Evolutionary conservation across 106 monocot genomes (phyloP), one percentile per base, ranked within the genome.

Genomic region (Dendrobium nobile): DNA sequence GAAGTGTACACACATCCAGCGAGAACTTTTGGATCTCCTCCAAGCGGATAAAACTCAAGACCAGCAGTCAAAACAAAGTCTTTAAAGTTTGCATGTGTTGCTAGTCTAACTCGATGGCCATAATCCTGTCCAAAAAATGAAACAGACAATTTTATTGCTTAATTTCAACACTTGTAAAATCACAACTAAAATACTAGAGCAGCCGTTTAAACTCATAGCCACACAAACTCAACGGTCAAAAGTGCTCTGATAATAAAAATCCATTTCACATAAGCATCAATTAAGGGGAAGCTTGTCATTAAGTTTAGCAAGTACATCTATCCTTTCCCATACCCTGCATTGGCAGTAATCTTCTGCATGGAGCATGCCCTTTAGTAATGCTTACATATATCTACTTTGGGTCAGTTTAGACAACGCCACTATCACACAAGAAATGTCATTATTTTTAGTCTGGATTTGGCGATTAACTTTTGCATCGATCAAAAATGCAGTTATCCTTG

Each of bases 11-110:
- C 89, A 95, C 95, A 93, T 86, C 81, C 92, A 79, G 95, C 92
- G 75, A 95, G 95, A 81, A 84, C 75, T 77, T 91, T 91, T 42
- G 95, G 92, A 68, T 95, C 95, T 76, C 95, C 95, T 54, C 95
- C 95, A 79, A 95, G 80, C 54, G 95, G 92, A 77, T 85, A 95
- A 83, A 95, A 95, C 84, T 95, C 95, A 77, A 95, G 56, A 37
- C 92, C 95, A 77, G 89, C 90, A 84, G 87, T 87, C 85, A 93
- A 84, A 47, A 95, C 95, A 85, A 95, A 95, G 43, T 93, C 95
- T 77, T 93, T 93, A 44, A 95, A 95, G 73, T 95, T 95, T 73
- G 89, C 91, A 88, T 95, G 95, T 80, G 95, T 91, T 79, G 95
- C 95, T 76, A 95, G 77, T 83, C 93, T 86, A 72, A 95, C 95